These are phyloP conservation scores for Colletotrichum kahawae DNA, from an alignment of 2,329 filamentous ascomycete genomes.

Conservation along the genomic window DNA sequence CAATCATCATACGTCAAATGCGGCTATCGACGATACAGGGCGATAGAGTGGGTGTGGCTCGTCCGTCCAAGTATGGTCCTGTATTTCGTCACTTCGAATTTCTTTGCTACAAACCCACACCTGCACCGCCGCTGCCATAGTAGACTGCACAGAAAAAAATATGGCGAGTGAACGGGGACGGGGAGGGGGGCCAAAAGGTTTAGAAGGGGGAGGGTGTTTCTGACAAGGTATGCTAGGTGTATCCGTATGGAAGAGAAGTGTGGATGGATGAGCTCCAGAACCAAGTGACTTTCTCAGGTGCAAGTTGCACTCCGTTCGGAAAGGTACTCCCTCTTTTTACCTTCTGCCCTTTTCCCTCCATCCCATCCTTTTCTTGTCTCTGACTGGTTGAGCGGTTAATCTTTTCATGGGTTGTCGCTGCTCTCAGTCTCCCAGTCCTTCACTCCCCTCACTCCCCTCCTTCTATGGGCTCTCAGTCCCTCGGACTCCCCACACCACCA, in stretches of 20 bases:
- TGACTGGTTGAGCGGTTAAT: background rate
- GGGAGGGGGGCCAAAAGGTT: background rate
- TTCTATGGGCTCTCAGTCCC: constrained; percentile 14
- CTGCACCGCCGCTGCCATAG: constrained; percentile 11
- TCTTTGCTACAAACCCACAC: constrained; percentile 21
- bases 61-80: constrained; percentile 1
- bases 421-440: background rate
- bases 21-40: constrained; percentile 12
- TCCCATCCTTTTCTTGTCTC: constrained; percentile 7
- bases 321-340: background rate
- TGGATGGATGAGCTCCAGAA: background rate
- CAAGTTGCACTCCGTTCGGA: background rate
- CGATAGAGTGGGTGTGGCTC: constrained; percentile 1
- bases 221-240: constrained; percentile 11
- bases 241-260: constrained; percentile 2
- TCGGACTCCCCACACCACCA: constrained; percentile 21
- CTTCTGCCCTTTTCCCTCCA: constrained; percentile 7
- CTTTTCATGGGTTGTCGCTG: constrained; percentile 8
- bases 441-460: background rate
- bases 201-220: constrained; percentile 10
- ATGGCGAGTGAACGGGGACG: background rate
- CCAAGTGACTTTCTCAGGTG: background rate
- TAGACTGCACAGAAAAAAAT: background rate
- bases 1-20: constrained; percentile 7
- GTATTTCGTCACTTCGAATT: constrained; percentile 15